phyloP scores from a whole-genome alignment of 495 filamentous ascomycete genomes.

The Neurospora sp. region DNA sequence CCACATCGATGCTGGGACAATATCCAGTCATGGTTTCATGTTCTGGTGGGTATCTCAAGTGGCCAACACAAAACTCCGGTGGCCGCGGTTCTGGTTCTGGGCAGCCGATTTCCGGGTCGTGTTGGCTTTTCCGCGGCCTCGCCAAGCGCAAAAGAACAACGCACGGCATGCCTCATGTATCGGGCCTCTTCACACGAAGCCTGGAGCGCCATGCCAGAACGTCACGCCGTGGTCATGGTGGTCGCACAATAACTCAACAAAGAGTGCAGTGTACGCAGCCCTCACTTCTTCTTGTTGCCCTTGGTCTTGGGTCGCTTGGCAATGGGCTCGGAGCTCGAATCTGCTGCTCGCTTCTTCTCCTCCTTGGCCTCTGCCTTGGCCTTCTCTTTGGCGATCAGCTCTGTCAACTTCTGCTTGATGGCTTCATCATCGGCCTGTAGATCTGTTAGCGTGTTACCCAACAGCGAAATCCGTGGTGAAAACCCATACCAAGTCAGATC shows the following conservation, averaged over 20 bases:
- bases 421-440: constrained; percentile 27
- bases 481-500: constrained; percentile 55
- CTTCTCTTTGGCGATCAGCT: constrained; percentile 37
- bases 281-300: constrained; percentile 18
- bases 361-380: constrained; percentile 31
- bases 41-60: neutral
- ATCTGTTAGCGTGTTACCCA: constrained; percentile 2
- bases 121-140: neutral
- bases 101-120: neutral
- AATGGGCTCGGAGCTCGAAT: constrained; percentile 14
- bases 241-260: neutral
- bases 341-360: constrained; percentile 29
- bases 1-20: neutral
- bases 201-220: neutral
- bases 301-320: constrained; percentile 19
- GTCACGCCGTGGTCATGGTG: neutral
- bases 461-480: neutral
- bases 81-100: neutral
- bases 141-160: neutral
- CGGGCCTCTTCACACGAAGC: neutral
- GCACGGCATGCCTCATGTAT: neutral
- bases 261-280: neutral
- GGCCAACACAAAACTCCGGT: neutral
- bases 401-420: constrained; percentile 29
- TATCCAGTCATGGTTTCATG: neutral